Conservation (phyloP, 139 green algal genomes). For the Marvania coccoides region DNA sequence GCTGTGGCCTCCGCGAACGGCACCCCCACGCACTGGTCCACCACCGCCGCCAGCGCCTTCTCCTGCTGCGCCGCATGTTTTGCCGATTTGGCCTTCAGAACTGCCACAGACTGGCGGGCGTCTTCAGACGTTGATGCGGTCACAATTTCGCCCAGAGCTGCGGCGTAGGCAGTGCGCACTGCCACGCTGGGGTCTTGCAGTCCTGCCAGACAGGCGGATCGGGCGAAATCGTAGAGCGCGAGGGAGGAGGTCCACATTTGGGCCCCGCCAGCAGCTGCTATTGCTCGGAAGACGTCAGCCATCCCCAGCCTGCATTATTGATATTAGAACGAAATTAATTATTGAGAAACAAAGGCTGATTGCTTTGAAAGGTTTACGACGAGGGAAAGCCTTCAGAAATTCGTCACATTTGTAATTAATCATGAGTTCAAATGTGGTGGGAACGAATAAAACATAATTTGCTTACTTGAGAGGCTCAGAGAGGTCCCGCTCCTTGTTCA, state of each 20-base stretch:
- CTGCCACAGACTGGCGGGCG: background rate
- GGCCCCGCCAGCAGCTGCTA: slow-evolving; percentile 41
- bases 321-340: too few relatives aligned
- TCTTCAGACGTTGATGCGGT: slow-evolving; percentile 11
- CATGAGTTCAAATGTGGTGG: too few relatives aligned
- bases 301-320: background rate
- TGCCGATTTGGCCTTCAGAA: slow-evolving; percentile 27
- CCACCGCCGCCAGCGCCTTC: slow-evolving; percentile 18
- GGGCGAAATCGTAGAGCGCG: slow-evolving; percentile 41
- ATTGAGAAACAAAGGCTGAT: too few relatives aligned
- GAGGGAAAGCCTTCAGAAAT: too few relatives aligned
- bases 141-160: slow-evolving; percentile 56
- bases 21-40: slow-evolving; percentile 37
- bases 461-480: background rate
- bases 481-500: slow-evolving; percentile 24
- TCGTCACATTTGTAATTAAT: too few relatives aligned
- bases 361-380: too few relatives aligned
- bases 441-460: background rate
- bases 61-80: slow-evolving; percentile 43
- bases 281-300: slow-evolving; percentile 33
- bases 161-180: slow-evolving; percentile 39
- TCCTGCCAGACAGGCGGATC: slow-evolving; percentile 27
- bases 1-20: slow-evolving; percentile 56
- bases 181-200: slow-evolving; percentile 29
- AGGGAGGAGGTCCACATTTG: slow-evolving; percentile 51